Evolutionary conservation across 1,139 yeast species (phyloP).

Genomic region (Taphrina communis): DNA sequence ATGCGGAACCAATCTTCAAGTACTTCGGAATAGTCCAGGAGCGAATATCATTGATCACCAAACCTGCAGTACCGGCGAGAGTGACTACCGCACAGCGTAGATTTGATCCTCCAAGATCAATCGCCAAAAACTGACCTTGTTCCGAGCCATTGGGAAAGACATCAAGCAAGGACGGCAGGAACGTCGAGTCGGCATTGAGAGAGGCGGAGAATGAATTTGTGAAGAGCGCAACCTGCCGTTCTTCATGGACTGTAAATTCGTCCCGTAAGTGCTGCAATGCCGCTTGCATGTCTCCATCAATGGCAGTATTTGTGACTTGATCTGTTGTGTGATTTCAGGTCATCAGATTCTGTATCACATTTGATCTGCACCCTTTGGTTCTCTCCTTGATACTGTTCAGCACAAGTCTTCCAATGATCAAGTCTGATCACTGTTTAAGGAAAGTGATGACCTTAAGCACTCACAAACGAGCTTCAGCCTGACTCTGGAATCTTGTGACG

Average conservation of each 20-base stretch:
- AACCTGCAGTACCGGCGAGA: slow-evolving; percentile 70
- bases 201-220: background rate
- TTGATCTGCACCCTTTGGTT: too few relatives aligned
- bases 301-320: too few relatives aligned
- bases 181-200: background rate
- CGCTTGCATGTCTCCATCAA: background rate
- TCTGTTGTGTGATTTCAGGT: background rate
- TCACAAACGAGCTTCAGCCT: too few relatives aligned
- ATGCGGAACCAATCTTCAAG: slow-evolving; percentile 56
- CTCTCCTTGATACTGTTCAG: too few relatives aligned
- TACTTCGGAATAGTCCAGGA: slow-evolving; percentile 46
- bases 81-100: slow-evolving; percentile 80
- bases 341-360: too few relatives aligned
- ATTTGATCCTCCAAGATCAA: slow-evolving; percentile 75
- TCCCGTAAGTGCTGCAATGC: background rate
- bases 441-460: too few relatives aligned
- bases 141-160: slow-evolving; percentile 77
- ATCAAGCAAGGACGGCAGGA: slow-evolving; percentile 82
- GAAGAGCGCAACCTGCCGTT: background rate
- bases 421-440: too few relatives aligned
- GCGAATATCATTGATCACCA: background rate
- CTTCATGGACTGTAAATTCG: background rate
- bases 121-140: slow-evolving; percentile 74
- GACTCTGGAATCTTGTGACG: too few relatives aligned
- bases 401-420: too few relatives aligned